A percentile compares a stretch with the other conserved stretches of the same genome.
Evolutionary conservation across 2,329 filamentous ascomycete species (phyloP).

Genomic region (Harringtonia aguacate): DNA sequence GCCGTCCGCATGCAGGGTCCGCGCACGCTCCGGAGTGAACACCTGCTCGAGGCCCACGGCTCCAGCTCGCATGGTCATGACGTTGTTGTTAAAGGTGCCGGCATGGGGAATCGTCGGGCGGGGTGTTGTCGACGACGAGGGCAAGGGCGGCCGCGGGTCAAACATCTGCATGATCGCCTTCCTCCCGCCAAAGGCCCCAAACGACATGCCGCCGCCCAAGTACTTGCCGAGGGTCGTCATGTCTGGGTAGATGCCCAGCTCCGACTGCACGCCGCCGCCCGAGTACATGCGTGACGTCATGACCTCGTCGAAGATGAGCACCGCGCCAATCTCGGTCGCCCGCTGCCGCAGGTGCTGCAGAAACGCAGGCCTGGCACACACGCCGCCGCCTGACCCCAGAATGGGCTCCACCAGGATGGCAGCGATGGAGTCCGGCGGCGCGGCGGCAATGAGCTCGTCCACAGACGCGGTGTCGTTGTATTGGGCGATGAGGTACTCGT

Average conservation of each 20-base stretch:
- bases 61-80: constrained; percentile 46
- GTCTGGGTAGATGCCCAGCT: constrained; percentile 36
- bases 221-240: constrained; percentile 47
- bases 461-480: constrained; percentile 49
- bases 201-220: constrained; percentile 46
- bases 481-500: constrained; percentile 46
- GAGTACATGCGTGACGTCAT: constrained; percentile 53
- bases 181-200: constrained; percentile 47
- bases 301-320: constrained; percentile 61
- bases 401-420: constrained; percentile 56
- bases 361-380: constrained; percentile 40
- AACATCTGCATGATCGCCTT: constrained; percentile 61
- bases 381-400: constrained; percentile 49
- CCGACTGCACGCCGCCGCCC: constrained; percentile 50
- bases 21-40: constrained; percentile 21
- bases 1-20: constrained; percentile 19
- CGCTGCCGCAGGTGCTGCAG: constrained; percentile 37
- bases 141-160: constrained; percentile 38
- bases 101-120: constrained; percentile 37
- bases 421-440: constrained; percentile 32
- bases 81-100: constrained; percentile 53
- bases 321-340: constrained; percentile 33
- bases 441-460: constrained; percentile 24
- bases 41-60: constrained; percentile 23
- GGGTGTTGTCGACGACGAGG: constrained; percentile 31